phyloP scores from a whole-genome alignment of 192 early-diverging fungal species.

The Linnemannia elongata region DNA sequence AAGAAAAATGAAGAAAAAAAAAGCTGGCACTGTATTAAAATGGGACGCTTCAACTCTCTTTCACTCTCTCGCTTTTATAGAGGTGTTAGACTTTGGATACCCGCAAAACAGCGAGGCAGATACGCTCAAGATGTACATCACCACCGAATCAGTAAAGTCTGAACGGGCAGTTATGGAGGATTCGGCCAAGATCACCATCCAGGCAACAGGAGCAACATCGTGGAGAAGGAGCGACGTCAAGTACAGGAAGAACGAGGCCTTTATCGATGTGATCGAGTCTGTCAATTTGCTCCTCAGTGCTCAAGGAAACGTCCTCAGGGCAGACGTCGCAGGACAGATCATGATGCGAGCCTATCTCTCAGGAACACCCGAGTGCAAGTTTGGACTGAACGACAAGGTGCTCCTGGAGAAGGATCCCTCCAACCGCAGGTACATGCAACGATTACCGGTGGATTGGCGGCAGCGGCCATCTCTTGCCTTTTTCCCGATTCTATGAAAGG shows the following conservation, averaged over 20 bases:
- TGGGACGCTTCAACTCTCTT: background rate
- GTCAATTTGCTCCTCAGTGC: conserved; percentile 92
- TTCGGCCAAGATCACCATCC: conserved; percentile 90
- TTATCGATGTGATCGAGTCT: conserved; percentile 97
- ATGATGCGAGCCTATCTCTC: conserved; percentile 96
- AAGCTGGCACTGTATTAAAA: background rate
- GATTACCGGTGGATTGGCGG: background rate
- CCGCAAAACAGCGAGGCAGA: conserved; percentile 90
- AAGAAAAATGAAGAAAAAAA: background rate
- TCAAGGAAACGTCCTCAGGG: conserved; percentile 85
- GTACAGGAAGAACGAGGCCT: conserved; percentile 97
- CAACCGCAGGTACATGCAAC: conserved; percentile 40
- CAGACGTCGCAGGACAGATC: conserved; percentile 92
- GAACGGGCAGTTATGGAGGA: conserved; percentile 70
- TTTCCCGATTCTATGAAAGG: no score
- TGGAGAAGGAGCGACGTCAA: conserved; percentile 95
- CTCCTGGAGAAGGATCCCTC: conserved; percentile 83
- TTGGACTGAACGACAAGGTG: conserved; percentile 93
- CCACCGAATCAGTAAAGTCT: conserved; percentile 87
- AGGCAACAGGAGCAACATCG: conserved; percentile 94
- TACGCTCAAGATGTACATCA: conserved; percentile 88
- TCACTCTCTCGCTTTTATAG: conserved; percentile 30
- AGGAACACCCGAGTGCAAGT: conserved; percentile 98
- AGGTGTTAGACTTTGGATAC: conserved; percentile 90
- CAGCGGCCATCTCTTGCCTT: background rate